Evolutionary conservation across 306 rosid genomes (phyloP), one percentile per base, ranked within the genome.

Genomic region (Trichosanthes truncata): DNA sequence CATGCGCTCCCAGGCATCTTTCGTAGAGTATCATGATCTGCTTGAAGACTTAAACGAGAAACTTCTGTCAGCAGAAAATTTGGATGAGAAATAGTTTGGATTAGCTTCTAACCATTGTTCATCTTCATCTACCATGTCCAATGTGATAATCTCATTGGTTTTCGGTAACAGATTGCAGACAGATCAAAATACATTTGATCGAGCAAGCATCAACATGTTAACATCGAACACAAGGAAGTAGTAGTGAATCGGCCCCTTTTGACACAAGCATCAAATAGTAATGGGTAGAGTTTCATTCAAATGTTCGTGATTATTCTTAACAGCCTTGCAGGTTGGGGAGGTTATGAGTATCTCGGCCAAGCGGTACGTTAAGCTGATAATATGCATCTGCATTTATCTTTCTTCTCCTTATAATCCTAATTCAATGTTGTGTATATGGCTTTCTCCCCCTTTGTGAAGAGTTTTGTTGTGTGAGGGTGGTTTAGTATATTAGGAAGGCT

Each of bases 11-110:
- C 92, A 92, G 79, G 81, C 88, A 1, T 82, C 88, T 60, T 93
- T 93, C 75, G 79, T 66, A 38, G 94, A 93, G 73, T 93, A 87
- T 81, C 93, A 89, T 76, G 96, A 93, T 91, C 89, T 91, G 78
- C 81, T 95, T 40, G 90, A 82, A 83, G 91, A 92, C 85, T 89
- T 95, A 82, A 92, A 91, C 68, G 89, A 85, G 80, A 90, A 79
- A 83, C 96, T 95, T 80, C 80, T 92, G 18, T 83, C 96, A 60
- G 77, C 87, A 45, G 74, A 82, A 77, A 82, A 80, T 68, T 82
- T 62, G 75, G 92, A 87, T 77, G 84, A 82, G 74, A 79, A 80
- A 55, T 87, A 80, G 79, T 14, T 35, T 46, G 21, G 74, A 78
- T 52, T 56, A 38, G 74, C 80, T 56, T 76, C 81, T 60, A 81